Percentiles rank a stretch among this genome's conserved stretches.
Conservation (phyloP, 192 early-diverging fungal species). For the Backusella liffmaniae region DNA sequence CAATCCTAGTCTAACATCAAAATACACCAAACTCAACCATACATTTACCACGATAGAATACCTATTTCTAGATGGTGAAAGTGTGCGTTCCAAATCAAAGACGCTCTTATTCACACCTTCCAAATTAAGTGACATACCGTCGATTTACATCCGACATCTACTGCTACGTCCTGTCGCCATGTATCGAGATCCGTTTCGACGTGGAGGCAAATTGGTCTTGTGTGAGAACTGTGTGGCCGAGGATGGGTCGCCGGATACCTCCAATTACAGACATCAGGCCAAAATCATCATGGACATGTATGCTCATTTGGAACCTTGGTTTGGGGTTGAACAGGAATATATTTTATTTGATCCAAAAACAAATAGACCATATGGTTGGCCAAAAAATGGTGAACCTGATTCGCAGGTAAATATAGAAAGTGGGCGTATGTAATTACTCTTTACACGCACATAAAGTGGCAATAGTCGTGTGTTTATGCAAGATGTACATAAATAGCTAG, state of each 20-base stretch:
- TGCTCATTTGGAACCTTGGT: slow-evolving; percentile 47
- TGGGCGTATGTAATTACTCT: not conserved
- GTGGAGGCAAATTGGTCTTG: slow-evolving; percentile 45
- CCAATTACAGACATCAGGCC: slow-evolving; percentile 43
- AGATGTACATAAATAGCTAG: not conserved
- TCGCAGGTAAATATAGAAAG: slow-evolving; percentile 35
- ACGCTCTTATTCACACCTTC: slow-evolving; percentile 32
- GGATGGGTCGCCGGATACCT: slow-evolving; percentile 46
- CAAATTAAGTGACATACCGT: slow-evolving; percentile 28
- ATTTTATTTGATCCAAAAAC: slow-evolving; percentile 45
- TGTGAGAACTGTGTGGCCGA: slow-evolving; percentile 44
- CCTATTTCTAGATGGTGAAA: slow-evolving; percentile 49
- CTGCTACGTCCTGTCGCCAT: slow-evolving; percentile 44
- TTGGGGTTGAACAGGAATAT: slow-evolving; percentile 60
- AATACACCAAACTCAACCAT: not conserved
- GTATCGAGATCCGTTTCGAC: slow-evolving; percentile 51
- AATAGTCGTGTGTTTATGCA: too few relatives aligned
- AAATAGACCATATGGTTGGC: slow-evolving; percentile 49
- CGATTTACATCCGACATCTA: slow-evolving; percentile 34
- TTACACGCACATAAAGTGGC: not conserved
- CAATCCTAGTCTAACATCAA: not conserved
- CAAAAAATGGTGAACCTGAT: slow-evolving; percentile 48
- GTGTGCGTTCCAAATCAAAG: slow-evolving; percentile 45
- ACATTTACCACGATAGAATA: slow-evolving; percentile 44
- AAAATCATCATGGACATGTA: slow-evolving; percentile 38